Base-by-base conservation (phyloP, 2,329 filamentous ascomycete species). In the Aureobasidium namibiae region DNA sequence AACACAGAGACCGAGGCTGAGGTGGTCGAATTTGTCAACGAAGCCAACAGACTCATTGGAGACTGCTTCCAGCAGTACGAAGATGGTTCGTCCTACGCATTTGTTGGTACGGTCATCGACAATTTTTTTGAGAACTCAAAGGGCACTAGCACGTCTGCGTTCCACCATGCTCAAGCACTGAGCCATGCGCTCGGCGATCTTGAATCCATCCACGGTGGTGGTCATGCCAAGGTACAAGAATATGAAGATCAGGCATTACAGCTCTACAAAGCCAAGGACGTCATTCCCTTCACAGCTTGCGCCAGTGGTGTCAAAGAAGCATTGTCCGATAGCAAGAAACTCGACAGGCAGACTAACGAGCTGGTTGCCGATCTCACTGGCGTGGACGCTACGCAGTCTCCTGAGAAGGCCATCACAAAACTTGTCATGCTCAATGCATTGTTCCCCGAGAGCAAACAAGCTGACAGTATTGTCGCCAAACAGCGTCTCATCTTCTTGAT, bases 401-500 rank as follows among this genome's bases (percentile, higher is more conserved):
- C 69, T 7, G 65, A 63, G 24, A 60, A 63, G 21, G 61, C 56
- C 3, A 67, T 84, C 13, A 74, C 71, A 57, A 75, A 80, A 54
- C 68, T 86, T 2, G 71, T 80, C 3, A 64, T 82, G 11, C 73
- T 86, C 18, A 85, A 85, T 64, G 70, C 77, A 29, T 72, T 86
- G 4, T 65, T 84, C 9, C 68, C 75, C 3, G 77, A 81, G 60
- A 75, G 78, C 36, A 73, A 74, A 8, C 74, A 80, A 21, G 69
- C 76, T 4, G 70, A 76, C 7, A 76, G 70, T 24, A 77, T 83
- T n/a, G 74, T 73, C 46, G 67, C 76, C 1, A 79, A 78, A 57
- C 83, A 92, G 66, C 82, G 91, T 24, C 73, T 94, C 2, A 84
- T 96, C 0, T 94, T 96, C 73, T 85, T 92, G 9, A 83, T 92